These are phyloP conservation scores for Alternaria incomplexa DNA, from an alignment of 2,329 filamentous ascomycete species.

Conservation along the genomic window DNA sequence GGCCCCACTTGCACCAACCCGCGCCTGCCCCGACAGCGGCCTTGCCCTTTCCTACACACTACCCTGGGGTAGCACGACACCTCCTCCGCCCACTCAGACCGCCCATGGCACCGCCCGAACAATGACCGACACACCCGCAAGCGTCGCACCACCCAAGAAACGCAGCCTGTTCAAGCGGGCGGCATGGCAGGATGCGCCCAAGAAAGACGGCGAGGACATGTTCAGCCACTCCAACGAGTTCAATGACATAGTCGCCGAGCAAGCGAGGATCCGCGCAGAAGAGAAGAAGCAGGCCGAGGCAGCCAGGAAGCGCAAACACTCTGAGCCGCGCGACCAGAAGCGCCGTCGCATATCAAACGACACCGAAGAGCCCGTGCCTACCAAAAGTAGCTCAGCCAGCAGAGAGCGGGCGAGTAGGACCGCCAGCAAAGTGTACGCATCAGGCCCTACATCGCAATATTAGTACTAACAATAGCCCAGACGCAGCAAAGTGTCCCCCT, in stretches of 20 bases:
- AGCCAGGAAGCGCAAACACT: conserved; percentile 39
- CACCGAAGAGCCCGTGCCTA: conserved; percentile 10
- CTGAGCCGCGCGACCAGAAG: conserved; percentile 26
- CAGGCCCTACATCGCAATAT: not conserved
- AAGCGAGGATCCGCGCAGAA: conserved; percentile 42
- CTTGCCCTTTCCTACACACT: not conserved
- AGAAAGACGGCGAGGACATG: conserved; percentile 45
- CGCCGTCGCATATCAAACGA: conserved; percentile 32
- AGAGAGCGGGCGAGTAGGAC: conserved; percentile 9
- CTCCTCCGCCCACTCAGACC: not conserved
- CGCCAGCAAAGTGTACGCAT: conserved; percentile 25
- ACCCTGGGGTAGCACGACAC: not conserved
- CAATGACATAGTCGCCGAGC: conserved; percentile 47
- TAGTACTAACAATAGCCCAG: conserved; percentile 16
- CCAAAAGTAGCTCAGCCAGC: conserved; percentile 14
- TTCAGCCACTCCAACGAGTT: conserved; percentile 54
- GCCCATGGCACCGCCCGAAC: conserved; percentile 21
- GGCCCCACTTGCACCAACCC: conserved; percentile 4
- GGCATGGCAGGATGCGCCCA: conserved; percentile 53
- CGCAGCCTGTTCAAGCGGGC: conserved; percentile 64
- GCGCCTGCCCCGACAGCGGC: not conserved
- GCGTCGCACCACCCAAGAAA: conserved; percentile 45
- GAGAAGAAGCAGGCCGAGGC: conserved; percentile 32
- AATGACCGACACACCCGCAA: conserved; percentile 34
- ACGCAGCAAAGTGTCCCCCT: conserved; percentile 33